Evolutionary conservation across 306 rosid genomes (phyloP), one percentile per base, ranked within the genome.

Genomic region (Herpetospermum pedunculosum): DNA sequence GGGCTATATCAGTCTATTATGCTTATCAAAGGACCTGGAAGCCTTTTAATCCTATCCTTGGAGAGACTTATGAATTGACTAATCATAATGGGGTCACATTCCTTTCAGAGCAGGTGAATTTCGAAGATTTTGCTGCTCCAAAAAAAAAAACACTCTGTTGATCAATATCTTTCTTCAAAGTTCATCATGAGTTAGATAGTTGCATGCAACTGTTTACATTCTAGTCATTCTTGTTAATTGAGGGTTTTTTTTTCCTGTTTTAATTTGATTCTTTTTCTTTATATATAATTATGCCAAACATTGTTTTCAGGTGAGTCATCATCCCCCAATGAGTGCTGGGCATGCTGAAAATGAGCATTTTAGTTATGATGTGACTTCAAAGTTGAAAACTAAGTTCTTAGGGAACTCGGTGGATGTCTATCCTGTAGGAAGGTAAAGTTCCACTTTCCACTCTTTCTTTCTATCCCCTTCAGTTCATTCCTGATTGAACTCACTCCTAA

Each of bases 1-100:
- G 97, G 97, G 96, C 97, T 65, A 88, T 92, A 87, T 92, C 97
- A 13, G 93, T 90, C 70, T 92, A 92, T 78, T 90, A 79, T 76
- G 98, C 98, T 0, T 92, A 84, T 81, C 98, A 92, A 80, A 81
- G 98, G 80, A 92, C 96, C 44, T 92, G 97, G 98, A 92, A 92
- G 85, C 98, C 97, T 72, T 92, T 90, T 79, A 92, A 92, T 85
- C 98, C 98, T 63, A 92, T 92, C 75, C 96, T 92, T 41, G 98
- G 97, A 73, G 97, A 92, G 85, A 92, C 97, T 53, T 92, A 88
- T 82, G 98, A 92, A 82, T 37, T 92, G 92, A 81, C 15, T 63
- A 88, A 92, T 80, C 92, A 92, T 34, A 81, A 73, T 53, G 98
- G 96, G 73, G 32, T 92, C 76, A 67, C 93, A 81, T 92, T 92